Conservation (phyloP, 805 yeast genomes). For the Ogataea ganodermae region DNA sequence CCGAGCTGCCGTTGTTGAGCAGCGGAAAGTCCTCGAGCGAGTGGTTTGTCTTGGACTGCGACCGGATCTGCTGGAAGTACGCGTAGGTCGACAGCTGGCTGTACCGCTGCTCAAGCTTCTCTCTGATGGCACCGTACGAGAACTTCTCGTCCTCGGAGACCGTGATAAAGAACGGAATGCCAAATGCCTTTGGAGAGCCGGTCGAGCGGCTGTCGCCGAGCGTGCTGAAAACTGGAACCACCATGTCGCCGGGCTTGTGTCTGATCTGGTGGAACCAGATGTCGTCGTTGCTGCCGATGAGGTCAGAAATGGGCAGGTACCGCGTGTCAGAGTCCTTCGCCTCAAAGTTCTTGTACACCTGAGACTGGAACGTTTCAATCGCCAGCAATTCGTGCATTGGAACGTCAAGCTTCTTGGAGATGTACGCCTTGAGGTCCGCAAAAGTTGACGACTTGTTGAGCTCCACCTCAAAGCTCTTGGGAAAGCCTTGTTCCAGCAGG, state of each 20-base stretch:
- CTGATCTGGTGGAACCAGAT: slow-evolving; percentile 57
- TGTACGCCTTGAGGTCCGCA: slow-evolving; percentile 59
- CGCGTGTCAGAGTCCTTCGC: slow-evolving; percentile 51
- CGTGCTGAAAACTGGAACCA: slow-evolving; percentile 63
- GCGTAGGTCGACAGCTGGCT: slow-evolving; percentile 49
- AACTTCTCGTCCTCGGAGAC: slow-evolving; percentile 51
- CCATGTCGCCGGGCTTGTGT: slow-evolving; percentile 48
- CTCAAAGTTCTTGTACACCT: slow-evolving; percentile 71
- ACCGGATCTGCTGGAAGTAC: slow-evolving; percentile 34
- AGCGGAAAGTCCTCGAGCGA: slow-evolving; percentile 30
- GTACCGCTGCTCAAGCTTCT: slow-evolving; percentile 53
- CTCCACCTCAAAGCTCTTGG: slow-evolving; percentile 66
- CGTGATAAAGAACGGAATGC: slow-evolving; percentile 73
- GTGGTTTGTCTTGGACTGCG: slow-evolving; percentile 20
- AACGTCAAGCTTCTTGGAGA: slow-evolving; percentile 49
- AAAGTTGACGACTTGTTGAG: slow-evolving; percentile 65
- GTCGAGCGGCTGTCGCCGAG: slow-evolving; percentile 37
- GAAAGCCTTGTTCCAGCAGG: slow-evolving; percentile 57
- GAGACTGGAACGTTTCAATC: slow-evolving; percentile 64
- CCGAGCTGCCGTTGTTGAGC: slow-evolving; percentile 32
- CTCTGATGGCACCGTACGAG: slow-evolving; percentile 59
- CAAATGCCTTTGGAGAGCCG: slow-evolving; percentile 55
- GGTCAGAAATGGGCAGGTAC: slow-evolving; percentile 66
- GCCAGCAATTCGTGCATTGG: slow-evolving; percentile 46
- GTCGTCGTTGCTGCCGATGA: slow-evolving; percentile 63